phyloP scores from a whole-genome alignment of 148 eudicot species.

The Oxyria digyna region DNA sequence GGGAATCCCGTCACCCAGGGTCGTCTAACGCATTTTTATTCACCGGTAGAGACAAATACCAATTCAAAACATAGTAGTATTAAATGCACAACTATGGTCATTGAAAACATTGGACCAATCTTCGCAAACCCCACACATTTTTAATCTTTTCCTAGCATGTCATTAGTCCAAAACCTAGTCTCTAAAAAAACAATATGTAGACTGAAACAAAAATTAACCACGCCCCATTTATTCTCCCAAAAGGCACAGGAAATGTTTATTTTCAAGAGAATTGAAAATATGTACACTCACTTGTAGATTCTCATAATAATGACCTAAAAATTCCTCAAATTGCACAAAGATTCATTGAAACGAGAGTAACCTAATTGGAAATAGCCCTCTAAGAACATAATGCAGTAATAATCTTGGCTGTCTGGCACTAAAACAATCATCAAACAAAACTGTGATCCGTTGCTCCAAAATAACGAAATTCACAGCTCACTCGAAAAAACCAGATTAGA shows the following conservation, averaged over 20 bases:
- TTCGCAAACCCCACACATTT: neutral
- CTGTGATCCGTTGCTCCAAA: neutral
- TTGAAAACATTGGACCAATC: neutral
- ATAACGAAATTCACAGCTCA: neutral
- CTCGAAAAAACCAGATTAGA: neutral
- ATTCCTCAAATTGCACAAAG: neutral
- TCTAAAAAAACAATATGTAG: neutral
- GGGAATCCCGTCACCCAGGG: no score
- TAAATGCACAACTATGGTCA: neutral
- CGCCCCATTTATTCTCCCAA: neutral
- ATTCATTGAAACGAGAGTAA: neutral
- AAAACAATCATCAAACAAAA: neutral
- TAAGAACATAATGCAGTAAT: slow-evolving; percentile 1
- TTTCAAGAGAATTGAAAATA: neutral
- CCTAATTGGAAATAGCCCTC: neutral
- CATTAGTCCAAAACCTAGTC: neutral
- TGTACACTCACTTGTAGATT: neutral
- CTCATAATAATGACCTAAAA: neutral
- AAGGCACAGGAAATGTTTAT: neutral
- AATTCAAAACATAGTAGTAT: neutral
- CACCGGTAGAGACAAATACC: neutral
- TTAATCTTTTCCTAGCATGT: neutral
- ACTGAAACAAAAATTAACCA: neutral
- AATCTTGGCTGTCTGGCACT: neutral
- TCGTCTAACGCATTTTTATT: no score